Conservation (phyloP, 2,329 filamentous ascomycete genomes). For the Ilyonectria sp. region DNA sequence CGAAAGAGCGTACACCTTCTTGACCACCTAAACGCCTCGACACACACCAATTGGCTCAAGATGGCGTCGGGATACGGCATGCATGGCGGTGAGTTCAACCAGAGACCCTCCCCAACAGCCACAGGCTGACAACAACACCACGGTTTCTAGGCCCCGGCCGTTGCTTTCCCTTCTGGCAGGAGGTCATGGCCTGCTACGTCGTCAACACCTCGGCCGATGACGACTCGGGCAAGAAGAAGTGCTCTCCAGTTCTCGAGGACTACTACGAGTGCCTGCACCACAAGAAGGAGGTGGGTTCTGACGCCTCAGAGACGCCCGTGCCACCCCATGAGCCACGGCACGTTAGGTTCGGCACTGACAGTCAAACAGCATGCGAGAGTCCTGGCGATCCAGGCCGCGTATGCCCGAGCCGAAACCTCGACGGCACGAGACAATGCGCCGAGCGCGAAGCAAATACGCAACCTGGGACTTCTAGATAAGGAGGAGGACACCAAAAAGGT, state of each 20-base stretch:
- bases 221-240: conserved; percentile 88
- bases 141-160: conserved; percentile 71
- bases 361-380: conserved; percentile 80
- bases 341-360: conserved; percentile 32
- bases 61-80: conserved; percentile 91
- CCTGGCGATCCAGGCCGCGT: conserved; percentile 84
- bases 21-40: conserved; percentile 45
- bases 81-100: conserved; percentile 76
- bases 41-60: conserved; percentile 52
- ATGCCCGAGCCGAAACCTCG: conserved; percentile 83
- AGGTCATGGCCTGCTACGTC: conserved; percentile 98
- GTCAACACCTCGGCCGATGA: conserved; percentile 89
- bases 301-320: conserved; percentile 3
- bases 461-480: conserved; percentile 86
- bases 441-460: conserved; percentile 88
- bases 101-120: conserved; percentile 6
- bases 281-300: conserved; percentile 89
- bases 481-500: conserved; percentile 83
- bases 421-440: conserved; percentile 85
- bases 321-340: neutral
- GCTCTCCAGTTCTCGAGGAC: conserved; percentile 87
- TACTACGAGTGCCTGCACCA: conserved; percentile 99
- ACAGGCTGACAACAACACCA: conserved; percentile 44
- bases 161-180: conserved; percentile 99
- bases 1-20: conserved; percentile 32